Evolutionary conservation across 306 rosid genomes (phyloP).

Genomic region (Rubus parviflorus): DNA sequence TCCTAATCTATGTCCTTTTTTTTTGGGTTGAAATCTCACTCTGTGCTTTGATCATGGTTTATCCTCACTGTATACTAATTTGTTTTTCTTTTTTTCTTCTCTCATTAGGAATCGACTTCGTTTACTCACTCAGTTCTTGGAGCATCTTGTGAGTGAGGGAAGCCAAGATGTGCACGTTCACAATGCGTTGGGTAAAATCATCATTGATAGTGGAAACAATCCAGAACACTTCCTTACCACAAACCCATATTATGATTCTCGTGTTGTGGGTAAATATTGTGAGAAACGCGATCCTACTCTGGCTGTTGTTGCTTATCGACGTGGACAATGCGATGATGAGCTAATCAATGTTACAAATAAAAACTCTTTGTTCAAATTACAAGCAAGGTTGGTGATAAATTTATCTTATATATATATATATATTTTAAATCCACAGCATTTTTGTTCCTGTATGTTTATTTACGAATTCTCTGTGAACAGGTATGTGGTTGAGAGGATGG

Average conservation of each 20-base stretch:
- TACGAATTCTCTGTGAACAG: conserved; percentile 41
- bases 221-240: conserved; percentile 99
- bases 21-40: neutral
- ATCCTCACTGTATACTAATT: conserved; percentile 12
- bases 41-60: neutral
- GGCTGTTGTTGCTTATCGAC: conserved; percentile 94
- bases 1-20: neutral
- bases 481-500: conserved; percentile 99
- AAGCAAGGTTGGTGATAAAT: conserved; percentile 81
- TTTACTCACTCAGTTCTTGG: conserved; percentile 91
- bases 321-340: conserved; percentile 98
- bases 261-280: conserved; percentile 98
- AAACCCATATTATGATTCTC: conserved; percentile 97
- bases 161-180: conserved; percentile 99
- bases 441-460: conserved; percentile 22
- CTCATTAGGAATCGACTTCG: conserved; percentile 89
- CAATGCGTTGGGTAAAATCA: conserved; percentile 96
- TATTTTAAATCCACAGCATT: conserved; percentile 9
- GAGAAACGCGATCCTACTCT: conserved; percentile 99
- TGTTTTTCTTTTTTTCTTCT: conserved; percentile 28
- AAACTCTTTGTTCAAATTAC: conserved; percentile 94
- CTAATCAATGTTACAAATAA: conserved; percentile 94
- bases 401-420: neutral
- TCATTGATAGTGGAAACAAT: conserved; percentile 96
- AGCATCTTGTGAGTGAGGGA: conserved; percentile 99